Percentiles rank a stretch among this genome's conserved stretches.
phyloP scores from a whole-genome alignment of 2,329 filamentous ascomycete genomes.

The Penicillium italicum region DNA sequence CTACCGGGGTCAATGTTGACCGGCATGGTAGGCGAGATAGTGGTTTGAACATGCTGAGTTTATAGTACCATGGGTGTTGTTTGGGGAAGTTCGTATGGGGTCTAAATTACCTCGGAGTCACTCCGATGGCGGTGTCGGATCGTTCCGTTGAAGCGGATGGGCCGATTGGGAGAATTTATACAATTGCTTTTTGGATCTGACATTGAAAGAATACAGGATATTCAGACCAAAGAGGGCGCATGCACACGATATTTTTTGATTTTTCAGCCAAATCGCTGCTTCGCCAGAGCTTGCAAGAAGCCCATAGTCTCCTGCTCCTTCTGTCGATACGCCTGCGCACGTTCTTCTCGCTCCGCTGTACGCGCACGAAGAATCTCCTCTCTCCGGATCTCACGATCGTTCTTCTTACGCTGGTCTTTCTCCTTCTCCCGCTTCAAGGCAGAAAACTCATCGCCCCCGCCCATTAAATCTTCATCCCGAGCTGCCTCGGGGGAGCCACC shows the following conservation, averaged over 20 bases:
- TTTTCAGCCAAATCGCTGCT: slow-evolving; percentile 66
- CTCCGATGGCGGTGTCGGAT: slow-evolving; percentile 3
- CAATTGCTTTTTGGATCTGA: not conserved
- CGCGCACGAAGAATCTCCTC: slow-evolving; percentile 76
- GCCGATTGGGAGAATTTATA: not conserved
- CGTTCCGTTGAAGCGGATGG: not conserved
- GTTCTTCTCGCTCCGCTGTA: slow-evolving; percentile 75
- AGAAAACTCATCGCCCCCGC: slow-evolving; percentile 57
- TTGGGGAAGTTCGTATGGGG: not conserved
- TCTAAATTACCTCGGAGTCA: not conserved
- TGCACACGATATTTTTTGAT: too few relatives aligned
- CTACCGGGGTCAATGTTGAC: not conserved
- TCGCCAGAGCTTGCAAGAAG: slow-evolving; percentile 74
- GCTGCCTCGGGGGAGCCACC: slow-evolving; percentile 63
- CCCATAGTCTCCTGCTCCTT: slow-evolving; percentile 83
- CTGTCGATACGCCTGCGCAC: slow-evolving; percentile 63
- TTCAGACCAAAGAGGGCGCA: not conserved
- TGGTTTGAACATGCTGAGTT: slow-evolving; percentile 4
- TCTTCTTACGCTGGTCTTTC: slow-evolving; percentile 68
- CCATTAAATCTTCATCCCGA: slow-evolving; percentile 72
- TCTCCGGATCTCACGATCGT: slow-evolving; percentile 74
- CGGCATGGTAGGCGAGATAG: not conserved
- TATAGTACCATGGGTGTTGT: not conserved
- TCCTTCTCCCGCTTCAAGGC: slow-evolving; percentile 63
- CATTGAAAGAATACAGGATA: not conserved